phyloP scores from a whole-genome alignment of 495 filamentous ascomycete species.

The Bombardia bombarda region DNA sequence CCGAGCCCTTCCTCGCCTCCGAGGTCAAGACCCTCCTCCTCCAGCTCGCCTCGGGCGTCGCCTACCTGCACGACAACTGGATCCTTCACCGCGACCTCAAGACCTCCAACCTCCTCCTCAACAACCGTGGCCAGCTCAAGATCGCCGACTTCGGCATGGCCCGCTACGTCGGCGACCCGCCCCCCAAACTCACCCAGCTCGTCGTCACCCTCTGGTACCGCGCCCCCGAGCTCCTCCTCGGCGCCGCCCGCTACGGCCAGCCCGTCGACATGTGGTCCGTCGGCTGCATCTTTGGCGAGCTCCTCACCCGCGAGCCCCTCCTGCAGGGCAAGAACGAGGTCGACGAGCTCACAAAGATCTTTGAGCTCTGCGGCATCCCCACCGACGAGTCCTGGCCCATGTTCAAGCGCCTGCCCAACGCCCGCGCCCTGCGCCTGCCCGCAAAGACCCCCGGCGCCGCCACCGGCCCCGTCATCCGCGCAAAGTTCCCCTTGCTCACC shows the following conservation, averaged over 20 bases:
- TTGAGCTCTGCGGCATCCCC: constrained; percentile 84
- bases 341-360: constrained; percentile 68
- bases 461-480: constrained; percentile 45
- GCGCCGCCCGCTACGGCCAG: constrained; percentile 63
- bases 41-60: constrained; percentile 74
- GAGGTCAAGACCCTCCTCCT: constrained; percentile 86
- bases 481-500: constrained; percentile 76
- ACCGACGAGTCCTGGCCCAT: constrained; percentile 78
- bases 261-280: constrained; percentile 93
- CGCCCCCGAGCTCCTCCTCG: constrained; percentile 82
- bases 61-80: constrained; percentile 83
- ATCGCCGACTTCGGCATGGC: constrained; percentile 98
- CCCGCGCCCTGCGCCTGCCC: constrained; percentile 75
- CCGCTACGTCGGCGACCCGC: constrained; percentile 74
- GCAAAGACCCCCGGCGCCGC: constrained; percentile 29
- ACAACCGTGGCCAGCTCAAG: constrained; percentile 92
- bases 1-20: constrained; percentile 85
- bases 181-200: constrained; percentile 76
- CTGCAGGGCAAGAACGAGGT: constrained; percentile 93
- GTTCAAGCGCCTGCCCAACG: constrained; percentile 85
- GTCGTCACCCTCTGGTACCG: constrained; percentile 98
- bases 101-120: constrained; percentile 90
- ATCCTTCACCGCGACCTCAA: constrained; percentile 97
- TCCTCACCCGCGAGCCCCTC: constrained; percentile 74
- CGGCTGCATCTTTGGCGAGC: constrained; percentile 93